A percentile compares a stretch with the other conserved stretches of the same genome.
Conservation (phyloP, 345 rosid genomes). For the Gossypium herbaceum region DNA sequence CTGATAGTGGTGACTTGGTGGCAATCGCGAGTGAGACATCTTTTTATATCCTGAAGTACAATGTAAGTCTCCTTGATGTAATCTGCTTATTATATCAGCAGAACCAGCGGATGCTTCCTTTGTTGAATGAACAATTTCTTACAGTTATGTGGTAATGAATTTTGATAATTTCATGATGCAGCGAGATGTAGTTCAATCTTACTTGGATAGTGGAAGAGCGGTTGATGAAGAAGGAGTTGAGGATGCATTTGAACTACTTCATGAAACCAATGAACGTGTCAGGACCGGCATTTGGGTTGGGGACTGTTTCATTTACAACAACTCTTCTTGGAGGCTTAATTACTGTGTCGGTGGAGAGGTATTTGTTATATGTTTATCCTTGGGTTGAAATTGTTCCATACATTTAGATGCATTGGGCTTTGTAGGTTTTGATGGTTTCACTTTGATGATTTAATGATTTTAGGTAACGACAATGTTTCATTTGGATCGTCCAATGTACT, state of each 20-base stretch:
- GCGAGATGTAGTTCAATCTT: constrained; percentile 85
- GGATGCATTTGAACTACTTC: constrained; percentile 98
- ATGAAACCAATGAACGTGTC: constrained; percentile 96
- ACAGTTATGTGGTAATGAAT: constrained; percentile 8
- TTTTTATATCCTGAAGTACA: constrained; percentile 92
- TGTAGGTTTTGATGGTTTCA: neutral
- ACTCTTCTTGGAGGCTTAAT: constrained; percentile 96
- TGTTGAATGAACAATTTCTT: neutral
- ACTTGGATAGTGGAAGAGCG: constrained; percentile 82
- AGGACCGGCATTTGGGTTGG: constrained; percentile 99
- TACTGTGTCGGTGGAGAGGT: constrained; percentile 99
- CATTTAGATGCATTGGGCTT: neutral
- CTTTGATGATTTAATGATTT: constrained; percentile 11
- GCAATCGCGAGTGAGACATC: constrained; percentile 95
- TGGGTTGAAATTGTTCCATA: constrained; percentile 9
- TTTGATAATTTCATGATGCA: constrained; percentile 37
- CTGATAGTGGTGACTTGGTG: constrained; percentile 97
- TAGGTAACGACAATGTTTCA: constrained; percentile 99
- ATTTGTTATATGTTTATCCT: constrained; percentile 19
- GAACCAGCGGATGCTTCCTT: neutral
- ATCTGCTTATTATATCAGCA: constrained; percentile 7
- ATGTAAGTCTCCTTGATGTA: constrained; percentile 44
- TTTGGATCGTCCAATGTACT: constrained; percentile 99
- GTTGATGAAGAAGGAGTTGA: constrained; percentile 98
- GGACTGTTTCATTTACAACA: constrained; percentile 98